Base-by-base conservation (phyloP, 257 asterid species). In the Lithospermum erythrorhizon region DNA sequence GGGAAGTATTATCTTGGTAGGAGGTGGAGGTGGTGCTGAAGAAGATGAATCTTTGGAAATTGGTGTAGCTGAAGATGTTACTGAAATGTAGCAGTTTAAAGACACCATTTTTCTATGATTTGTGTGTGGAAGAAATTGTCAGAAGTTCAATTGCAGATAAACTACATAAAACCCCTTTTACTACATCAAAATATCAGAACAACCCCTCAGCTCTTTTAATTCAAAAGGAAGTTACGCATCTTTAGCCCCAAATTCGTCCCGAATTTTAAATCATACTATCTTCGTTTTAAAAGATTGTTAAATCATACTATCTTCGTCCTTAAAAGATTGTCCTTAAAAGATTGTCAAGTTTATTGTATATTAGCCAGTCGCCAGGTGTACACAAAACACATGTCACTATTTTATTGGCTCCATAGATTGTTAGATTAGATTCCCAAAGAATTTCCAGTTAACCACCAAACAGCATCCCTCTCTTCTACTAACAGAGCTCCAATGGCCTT, bases 1-100 rank as follows among this genome's bases (percentile, higher is more conserved):
- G 1, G 98, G 98, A 61, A 91, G 76, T 51, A 88, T 71, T 58
- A 91, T 72, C 80, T 91, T 91, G 27, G 95, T 73, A 27, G 86
- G 90, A 48, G 59, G 59, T 7, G 75, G 83, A 66, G 15, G 84
- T 21, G 55, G 61, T 49, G 60, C 53, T 65, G 7, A 6, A 6
- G 45, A 3, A 41, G 79, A 48, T 17, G 86, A 72, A 55, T 81
- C 95, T 53, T 70, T 86, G 16, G 89, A 70, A 58, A 80, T 61
- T 55, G 86, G 87, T 54, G 79, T 61, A 22, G 94, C 83, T 3
- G 90, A 55, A 55, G 89, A 79, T 58, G 85, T 85, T 66, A 90
- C 82, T 23, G 94, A 75, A 29, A 90, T 83, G 76, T 76, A 82
- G 79, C 87, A 87, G 62, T 69, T 71, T 32, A 76, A 53, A 21